Evolutionary conservation across 805 yeast species (phyloP).

Genomic region (Candida ortonii): DNA sequence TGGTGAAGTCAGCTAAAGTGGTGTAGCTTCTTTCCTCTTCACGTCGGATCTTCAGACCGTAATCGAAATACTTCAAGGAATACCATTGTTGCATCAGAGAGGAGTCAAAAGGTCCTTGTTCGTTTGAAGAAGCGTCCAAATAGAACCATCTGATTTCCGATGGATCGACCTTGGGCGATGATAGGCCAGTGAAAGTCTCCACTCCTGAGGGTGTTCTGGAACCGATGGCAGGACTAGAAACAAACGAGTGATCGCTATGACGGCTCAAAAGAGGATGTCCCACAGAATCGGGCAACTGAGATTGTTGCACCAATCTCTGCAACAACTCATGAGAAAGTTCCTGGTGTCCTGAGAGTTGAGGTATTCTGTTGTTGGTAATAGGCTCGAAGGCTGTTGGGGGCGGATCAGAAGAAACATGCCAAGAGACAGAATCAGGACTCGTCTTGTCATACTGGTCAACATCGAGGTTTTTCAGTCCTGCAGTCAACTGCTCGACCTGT

Average conservation of each 20-base stretch:
- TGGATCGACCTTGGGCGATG: conserved; percentile 20
- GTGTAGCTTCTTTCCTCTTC: conserved; percentile 50
- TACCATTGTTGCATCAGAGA: conserved; percentile 78
- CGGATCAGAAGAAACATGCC: not conserved
- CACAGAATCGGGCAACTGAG: conserved; percentile 6
- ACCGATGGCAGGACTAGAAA: conserved; percentile 4
- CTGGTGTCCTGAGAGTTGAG: conserved; percentile 3
- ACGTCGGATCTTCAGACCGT: conserved; percentile 55
- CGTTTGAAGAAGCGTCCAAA: conserved; percentile 63
- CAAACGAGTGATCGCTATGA: conserved; percentile 5
- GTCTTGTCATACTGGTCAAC: no score
- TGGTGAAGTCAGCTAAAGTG: conserved; percentile 53
- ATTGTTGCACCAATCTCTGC: conserved; percentile 6
- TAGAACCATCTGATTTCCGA: conserved; percentile 62
- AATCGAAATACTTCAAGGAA: conserved; percentile 53
- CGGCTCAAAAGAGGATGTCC: conserved; percentile 6
- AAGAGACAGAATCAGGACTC: conserved; percentile 3
- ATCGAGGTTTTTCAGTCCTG: conserved; percentile 9
- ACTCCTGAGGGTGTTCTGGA: conserved; percentile 9
- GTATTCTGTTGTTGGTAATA: not conserved
- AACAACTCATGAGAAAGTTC: conserved; percentile 8
- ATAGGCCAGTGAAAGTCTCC: conserved; percentile 20
- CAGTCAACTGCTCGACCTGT: conserved; percentile 10
- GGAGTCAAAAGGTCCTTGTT: conserved; percentile 83
- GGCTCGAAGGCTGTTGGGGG: not conserved